Evolutionary conservation across 169 alveolate species (phyloP), one percentile per base, ranked within the genome.

Genomic region (Cryptosporidium baileyi): DNA sequence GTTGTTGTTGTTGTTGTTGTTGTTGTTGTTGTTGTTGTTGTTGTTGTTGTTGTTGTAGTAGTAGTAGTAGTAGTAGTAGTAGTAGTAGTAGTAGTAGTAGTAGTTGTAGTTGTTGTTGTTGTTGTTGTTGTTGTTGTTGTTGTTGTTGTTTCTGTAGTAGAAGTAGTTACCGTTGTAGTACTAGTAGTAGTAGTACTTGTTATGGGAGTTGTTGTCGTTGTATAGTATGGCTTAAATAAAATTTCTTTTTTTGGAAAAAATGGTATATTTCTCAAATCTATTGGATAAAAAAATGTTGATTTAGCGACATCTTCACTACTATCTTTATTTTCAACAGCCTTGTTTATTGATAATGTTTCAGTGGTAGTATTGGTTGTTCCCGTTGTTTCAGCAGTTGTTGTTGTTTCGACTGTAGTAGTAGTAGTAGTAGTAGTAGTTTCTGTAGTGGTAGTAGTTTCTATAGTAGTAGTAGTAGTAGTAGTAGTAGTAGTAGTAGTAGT

Each of bases 261-360:
- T 24, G 65, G 54, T 49, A 52, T 67, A 34, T 22, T 52, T 15
- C 51, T 36, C 1, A 52, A n/a, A 30, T 52, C 82, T 6, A 67
- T 67, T 11, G 82, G 82, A 32, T 51, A 34, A 15, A 67, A 15
- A 67, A 51, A 51, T 32, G 82, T 49, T 63, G 80, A 41, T 30
- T 24, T 26, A 17, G 5, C 9, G 1, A 34, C 44, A 17, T 45
- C 15, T n/a, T 0, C n/a, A 57, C 24, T 19, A 57, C 30, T 11
- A 19, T 19, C 43, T 19, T n/a, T n/a, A n/a, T n/a, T n/a, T n/a
- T n/a, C n/a, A n/a, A n/a, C n/a, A n/a, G n/a, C n/a, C n/a, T n/a
- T n/a, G n/a, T n/a, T n/a, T n/a, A n/a, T n/a, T n/a, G n/a, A n/a
- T n/a, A n/a, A n/a, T n/a, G n/a, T 19, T 57, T 19, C 4, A 3